Evolutionary conservation across 768 basidiomycete species (phyloP).

Genomic region (Trametes cubensis): DNA sequence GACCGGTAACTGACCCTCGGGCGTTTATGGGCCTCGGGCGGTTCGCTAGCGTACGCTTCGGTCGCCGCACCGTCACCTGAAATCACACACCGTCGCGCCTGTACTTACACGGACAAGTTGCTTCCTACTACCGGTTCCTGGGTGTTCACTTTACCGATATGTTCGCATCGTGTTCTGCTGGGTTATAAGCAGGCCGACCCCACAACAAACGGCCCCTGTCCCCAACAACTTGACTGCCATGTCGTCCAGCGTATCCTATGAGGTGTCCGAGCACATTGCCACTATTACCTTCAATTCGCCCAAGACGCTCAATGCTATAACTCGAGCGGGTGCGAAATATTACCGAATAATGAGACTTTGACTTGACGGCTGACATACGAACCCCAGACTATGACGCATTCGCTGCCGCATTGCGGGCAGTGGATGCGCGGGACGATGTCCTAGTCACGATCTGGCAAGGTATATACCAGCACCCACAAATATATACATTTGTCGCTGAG

Average conservation of each 20-base stretch:
- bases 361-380: neutral
- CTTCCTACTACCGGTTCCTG: neutral
- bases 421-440: constrained; percentile 63
- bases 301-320: constrained; percentile 60
- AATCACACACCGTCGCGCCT: neutral
- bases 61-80: neutral
- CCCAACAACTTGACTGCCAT: neutral
- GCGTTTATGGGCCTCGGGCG: neutral
- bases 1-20: too few relatives aligned
- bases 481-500: neutral
- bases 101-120: constrained; percentile 7
- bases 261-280: constrained; percentile 60
- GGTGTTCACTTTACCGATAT: constrained; percentile 4
- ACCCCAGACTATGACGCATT: constrained; percentile 62
- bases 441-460: constrained; percentile 72
- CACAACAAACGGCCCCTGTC: neutral
- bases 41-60: neutral
- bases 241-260: constrained; percentile 51
- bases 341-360: neutral
- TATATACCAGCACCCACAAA: constrained; percentile 21
- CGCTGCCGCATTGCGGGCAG: constrained; percentile 56
- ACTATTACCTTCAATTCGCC: constrained; percentile 71
- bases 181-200: neutral
- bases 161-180: neutral
- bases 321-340: constrained; percentile 43